Conservation (phyloP, 495 filamentous ascomycete species). For the Aspergillus sclerotiicarbonarius region DNA sequence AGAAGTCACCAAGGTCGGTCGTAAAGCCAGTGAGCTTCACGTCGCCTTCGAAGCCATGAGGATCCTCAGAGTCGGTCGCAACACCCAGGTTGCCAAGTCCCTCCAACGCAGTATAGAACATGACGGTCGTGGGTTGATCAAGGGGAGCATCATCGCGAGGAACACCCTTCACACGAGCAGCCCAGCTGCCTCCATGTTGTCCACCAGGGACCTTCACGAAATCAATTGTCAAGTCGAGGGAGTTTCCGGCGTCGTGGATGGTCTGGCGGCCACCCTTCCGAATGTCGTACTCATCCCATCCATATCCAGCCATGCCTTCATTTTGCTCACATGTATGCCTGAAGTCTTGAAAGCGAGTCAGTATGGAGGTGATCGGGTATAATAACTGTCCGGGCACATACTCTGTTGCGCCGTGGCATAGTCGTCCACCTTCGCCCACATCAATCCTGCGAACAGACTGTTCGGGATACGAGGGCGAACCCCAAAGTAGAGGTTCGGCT, state of each 20-base stretch:
- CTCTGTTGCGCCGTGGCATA: constrained; percentile 75
- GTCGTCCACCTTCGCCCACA: constrained; percentile 89
- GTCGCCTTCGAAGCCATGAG: constrained; percentile 64
- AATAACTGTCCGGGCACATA: constrained; percentile 45
- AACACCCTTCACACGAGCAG: constrained; percentile 77
- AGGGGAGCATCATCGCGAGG: constrained; percentile 65
- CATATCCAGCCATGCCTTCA: constrained; percentile 92
- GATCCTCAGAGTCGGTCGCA: constrained; percentile 45
- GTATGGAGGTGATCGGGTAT: neutral
- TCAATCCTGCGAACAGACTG: constrained; percentile 76
- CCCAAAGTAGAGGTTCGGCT: constrained; percentile 94
- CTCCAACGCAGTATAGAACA: constrained; percentile 80
- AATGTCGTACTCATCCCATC: constrained; percentile 95
- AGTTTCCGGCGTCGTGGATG: constrained; percentile 84
- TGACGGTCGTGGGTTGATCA: constrained; percentile 69
- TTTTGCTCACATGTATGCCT: constrained; percentile 95
- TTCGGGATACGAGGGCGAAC: constrained; percentile 83
- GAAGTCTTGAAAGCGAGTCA: constrained; percentile 56
- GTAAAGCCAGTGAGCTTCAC: constrained; percentile 75
- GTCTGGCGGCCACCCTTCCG: constrained; percentile 82
- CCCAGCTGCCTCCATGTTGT: constrained; percentile 87
- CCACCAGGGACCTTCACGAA: constrained; percentile 94
- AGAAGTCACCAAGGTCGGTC: constrained; percentile 77
- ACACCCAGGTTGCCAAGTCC: constrained; percentile 68
- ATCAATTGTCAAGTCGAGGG: constrained; percentile 82